These are phyloP conservation scores for Kwoniella botswanensis DNA, from an alignment of 768 basidiomycete genomes.

Conservation along the genomic window DNA sequence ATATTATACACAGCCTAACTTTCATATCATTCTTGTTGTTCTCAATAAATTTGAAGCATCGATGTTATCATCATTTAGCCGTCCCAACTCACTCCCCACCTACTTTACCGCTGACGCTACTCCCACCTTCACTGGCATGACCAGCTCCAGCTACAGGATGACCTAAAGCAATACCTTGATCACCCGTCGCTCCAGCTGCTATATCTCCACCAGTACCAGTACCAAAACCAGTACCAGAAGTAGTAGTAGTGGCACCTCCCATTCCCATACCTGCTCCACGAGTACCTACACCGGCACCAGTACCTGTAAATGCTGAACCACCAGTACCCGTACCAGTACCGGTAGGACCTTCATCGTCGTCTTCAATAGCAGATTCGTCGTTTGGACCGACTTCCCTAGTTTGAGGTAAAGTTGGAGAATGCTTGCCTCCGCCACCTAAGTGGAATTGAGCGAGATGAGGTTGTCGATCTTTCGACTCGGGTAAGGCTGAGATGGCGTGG, in stretches of 20 bases:
- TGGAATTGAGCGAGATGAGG: slow-evolving; percentile 22
- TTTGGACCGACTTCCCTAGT: slow-evolving; percentile 7
- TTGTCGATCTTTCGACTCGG: slow-evolving; percentile 9
- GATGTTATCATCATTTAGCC: too few relatives aligned
- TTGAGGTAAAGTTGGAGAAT: slow-evolving; percentile 4
- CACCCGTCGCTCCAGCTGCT: slow-evolving; percentile 8
- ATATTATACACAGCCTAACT: not conserved
- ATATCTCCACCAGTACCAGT: not conserved
- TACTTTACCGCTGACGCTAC: slow-evolving; percentile 29
- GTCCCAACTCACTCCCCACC: slow-evolving; percentile 15
- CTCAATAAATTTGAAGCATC: too few relatives aligned
- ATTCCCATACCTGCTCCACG: not conserved
- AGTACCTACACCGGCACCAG: not conserved
- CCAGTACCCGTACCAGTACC: not conserved
- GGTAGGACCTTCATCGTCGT: not conserved
- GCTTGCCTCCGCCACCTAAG: slow-evolving; percentile 7
- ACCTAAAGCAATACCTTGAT: slow-evolving; percentile 2
- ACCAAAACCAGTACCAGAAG: not conserved
- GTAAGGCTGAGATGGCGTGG: slow-evolving; percentile 31
- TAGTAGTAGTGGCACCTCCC: not conserved
- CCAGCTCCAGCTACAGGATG: slow-evolving; percentile 9
- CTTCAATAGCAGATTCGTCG: slow-evolving; percentile 3
- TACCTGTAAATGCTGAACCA: not conserved
- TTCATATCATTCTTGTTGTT: too few relatives aligned
- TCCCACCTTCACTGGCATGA: slow-evolving; percentile 13